A percentile compares a stretch with the other conserved stretches of the same genome.
phyloP scores from a whole-genome alignment of 2,329 filamentous ascomycete genomes.

The Arthrinium puccinioides region DNA sequence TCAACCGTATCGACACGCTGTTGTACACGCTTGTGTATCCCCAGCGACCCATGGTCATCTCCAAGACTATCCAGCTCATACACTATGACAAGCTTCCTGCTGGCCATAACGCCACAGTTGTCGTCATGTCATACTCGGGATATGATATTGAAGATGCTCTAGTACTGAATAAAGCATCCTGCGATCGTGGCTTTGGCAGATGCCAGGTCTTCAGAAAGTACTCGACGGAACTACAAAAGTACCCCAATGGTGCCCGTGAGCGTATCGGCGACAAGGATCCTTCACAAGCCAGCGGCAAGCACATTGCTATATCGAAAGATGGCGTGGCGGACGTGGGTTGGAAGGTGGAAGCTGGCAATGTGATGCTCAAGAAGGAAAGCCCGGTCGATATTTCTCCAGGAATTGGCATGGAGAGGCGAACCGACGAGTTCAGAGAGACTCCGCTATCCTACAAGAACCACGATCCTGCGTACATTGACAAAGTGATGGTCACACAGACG shows the following conservation, averaged over 20 bases:
- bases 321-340: slow-evolving; percentile 84
- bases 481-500: slow-evolving; percentile 87
- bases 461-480: slow-evolving; percentile 87
- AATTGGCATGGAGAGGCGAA: slow-evolving; percentile 59
- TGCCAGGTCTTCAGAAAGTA: slow-evolving; percentile 99
- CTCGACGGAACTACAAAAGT: slow-evolving; percentile 77
- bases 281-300: slow-evolving; percentile 56
- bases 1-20: slow-evolving; percentile 91
- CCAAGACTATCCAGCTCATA: slow-evolving; percentile 90
- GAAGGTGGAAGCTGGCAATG: slow-evolving; percentile 69
- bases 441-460: slow-evolving; percentile 74
- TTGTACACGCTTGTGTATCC: slow-evolving; percentile 97
- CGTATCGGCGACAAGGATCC: slow-evolving; percentile 61
- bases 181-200: slow-evolving; percentile 89
- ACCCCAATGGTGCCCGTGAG: slow-evolving; percentile 70
- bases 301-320: slow-evolving; percentile 71
- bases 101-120: slow-evolving; percentile 93
- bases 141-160: slow-evolving; percentile 99
- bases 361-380: slow-evolving; percentile 84
- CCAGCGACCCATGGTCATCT: slow-evolving; percentile 95
- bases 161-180: slow-evolving; percentile 91
- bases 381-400: slow-evolving; percentile 72
- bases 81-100: slow-evolving; percentile 97
- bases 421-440: slow-evolving; percentile 58
- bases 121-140: slow-evolving; percentile 98